A percentile compares a stretch with the other conserved stretches of the same genome.
These are phyloP conservation scores for Carex sylvatica DNA, from an alignment of 202 grass and related monocot species.

Conservation along the genomic window DNA sequence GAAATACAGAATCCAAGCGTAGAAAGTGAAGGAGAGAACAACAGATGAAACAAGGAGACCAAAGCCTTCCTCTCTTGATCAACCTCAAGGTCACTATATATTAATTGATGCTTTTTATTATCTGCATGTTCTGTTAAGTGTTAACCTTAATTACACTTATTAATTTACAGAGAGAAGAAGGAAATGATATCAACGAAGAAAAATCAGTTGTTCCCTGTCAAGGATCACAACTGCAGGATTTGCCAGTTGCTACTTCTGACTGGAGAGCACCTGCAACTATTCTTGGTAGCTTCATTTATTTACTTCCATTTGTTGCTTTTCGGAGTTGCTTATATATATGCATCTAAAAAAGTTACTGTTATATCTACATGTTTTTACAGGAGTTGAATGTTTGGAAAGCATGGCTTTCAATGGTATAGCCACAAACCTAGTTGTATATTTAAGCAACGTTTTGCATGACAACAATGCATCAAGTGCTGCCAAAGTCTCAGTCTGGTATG, in stretches of 20 bases:
- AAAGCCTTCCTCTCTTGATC: constrained; percentile 5
- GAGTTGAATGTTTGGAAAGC: constrained; percentile 78
- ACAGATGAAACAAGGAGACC: background rate
- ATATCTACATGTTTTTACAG: constrained; percentile 30
- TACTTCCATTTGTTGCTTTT: background rate
- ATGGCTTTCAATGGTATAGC: constrained; percentile 76
- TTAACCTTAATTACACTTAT: too few species aligned
- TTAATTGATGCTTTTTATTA: background rate
- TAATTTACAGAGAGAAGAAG: constrained; percentile 8
- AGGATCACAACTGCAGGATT: background rate
- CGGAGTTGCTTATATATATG: background rate
- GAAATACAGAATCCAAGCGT: too few species aligned
- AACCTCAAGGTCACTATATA: background rate
- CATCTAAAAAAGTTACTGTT: background rate
- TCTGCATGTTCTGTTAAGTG: background rate
- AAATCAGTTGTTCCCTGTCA: background rate
- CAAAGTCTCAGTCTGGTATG: constrained; percentile 67
- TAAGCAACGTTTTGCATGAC: constrained; percentile 60
- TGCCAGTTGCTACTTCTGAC: background rate
- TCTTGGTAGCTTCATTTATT: background rate
- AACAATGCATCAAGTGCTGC: constrained; percentile 77
- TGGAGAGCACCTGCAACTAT: constrained; percentile 23
- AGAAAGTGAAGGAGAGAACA: background rate
- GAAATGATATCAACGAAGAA: background rate
- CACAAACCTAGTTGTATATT: constrained; percentile 76